phyloP scores from a whole-genome alignment of 1,284 basidiomycete genomes.

The Trichosporon faecale region DNA sequence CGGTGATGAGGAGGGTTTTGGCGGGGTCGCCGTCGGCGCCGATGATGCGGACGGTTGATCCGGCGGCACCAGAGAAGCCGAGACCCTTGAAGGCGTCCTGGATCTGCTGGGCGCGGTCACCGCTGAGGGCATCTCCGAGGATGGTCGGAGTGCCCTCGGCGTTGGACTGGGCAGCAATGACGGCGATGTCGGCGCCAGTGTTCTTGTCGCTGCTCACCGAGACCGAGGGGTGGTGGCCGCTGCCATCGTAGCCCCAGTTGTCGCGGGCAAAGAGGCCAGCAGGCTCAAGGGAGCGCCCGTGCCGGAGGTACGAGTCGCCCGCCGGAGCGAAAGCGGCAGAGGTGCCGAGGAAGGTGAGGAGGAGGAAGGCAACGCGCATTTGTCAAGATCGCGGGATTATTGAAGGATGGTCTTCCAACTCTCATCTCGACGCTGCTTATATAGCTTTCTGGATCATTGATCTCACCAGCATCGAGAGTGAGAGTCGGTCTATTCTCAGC shows the following conservation, averaged over 20 bases:
- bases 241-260: not conserved
- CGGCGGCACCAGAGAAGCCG: slow-evolving; percentile 8
- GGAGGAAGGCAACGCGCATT: slow-evolving; percentile 4
- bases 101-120: not conserved
- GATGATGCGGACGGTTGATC: not conserved
- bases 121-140: not conserved
- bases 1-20: slow-evolving; percentile 1
- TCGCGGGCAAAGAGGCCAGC: not conserved
- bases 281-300: not conserved
- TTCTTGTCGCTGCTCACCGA: not conserved
- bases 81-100: not conserved
- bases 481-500: not conserved
- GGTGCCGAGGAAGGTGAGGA: slow-evolving; percentile 8
- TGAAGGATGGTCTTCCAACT: not conserved
- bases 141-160: not conserved
- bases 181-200: not conserved
- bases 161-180: not conserved
- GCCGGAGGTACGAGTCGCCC: not conserved
- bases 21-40: slow-evolving; percentile 6
- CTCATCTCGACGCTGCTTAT: not conserved
- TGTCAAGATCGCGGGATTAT: not conserved
- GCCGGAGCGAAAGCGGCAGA: slow-evolving; percentile 4
- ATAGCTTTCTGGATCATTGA: not conserved
- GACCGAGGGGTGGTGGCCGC: not conserved
- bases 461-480: not conserved